A percentile compares a stretch with the other conserved stretches of the same genome.
Evolutionary conservation across 1,284 basidiomycete genomes (phyloP).

Genomic region (Ceratobasidium sp.): DNA sequence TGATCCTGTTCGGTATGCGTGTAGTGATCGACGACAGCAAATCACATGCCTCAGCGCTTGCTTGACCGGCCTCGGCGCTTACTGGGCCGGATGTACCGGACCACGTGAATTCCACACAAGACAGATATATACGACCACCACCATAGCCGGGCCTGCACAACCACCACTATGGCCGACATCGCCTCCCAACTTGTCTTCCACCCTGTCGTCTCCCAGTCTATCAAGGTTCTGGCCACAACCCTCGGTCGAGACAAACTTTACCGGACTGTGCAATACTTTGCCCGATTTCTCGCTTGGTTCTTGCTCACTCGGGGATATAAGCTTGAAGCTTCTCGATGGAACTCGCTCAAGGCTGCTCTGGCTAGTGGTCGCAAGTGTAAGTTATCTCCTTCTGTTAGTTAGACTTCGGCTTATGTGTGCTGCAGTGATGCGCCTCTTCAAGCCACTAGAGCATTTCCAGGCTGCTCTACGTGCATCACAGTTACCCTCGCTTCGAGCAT

Average conservation of each 20-base stretch:
- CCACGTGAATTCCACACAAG: constrained; percentile 29
- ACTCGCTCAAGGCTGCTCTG: constrained; percentile 83
- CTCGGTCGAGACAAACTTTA: constrained; percentile 94
- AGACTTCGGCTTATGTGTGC: constrained; percentile 23
- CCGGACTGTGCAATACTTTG: constrained; percentile 91
- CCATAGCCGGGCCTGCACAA: constrained; percentile 2
- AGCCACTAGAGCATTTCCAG: constrained; percentile 95
- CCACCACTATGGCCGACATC: constrained; percentile 48
- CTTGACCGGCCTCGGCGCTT: constrained; percentile 19
- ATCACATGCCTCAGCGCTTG: no score
- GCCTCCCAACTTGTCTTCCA: constrained; percentile 87
- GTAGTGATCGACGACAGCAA: no score
- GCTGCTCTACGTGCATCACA: constrained; percentile 86
- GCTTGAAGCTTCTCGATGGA: constrained; percentile 77
- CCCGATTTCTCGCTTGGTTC: constrained; percentile 91
- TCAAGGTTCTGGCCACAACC: constrained; percentile 85
- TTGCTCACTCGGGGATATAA: constrained; percentile 74
- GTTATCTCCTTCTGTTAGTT: constrained; percentile 52
- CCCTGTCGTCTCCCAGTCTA: constrained; percentile 78
- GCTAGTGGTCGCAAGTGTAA: constrained; percentile 83
- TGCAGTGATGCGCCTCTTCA: constrained; percentile 91
- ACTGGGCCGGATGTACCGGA: constrained; percentile 9
- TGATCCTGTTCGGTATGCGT: background rate
- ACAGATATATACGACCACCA: constrained; percentile 17
- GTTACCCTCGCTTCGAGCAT: constrained; percentile 56